Conservation (phyloP, 2,329 filamentous ascomycete genomes). For the Sarocladium strictum region DNA sequence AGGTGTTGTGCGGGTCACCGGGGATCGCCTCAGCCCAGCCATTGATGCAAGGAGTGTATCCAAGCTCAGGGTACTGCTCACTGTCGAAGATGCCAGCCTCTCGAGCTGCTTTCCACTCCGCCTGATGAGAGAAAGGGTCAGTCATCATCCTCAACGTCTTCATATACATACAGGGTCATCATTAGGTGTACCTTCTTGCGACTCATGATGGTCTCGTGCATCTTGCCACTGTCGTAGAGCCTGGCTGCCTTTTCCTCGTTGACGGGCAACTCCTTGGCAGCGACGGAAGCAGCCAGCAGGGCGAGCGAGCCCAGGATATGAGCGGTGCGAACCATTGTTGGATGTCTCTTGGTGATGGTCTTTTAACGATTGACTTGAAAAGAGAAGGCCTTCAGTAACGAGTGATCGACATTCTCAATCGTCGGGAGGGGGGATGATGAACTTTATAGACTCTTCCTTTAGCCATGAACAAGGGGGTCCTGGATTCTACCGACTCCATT, state of each 20-base stretch:
- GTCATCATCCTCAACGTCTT: background rate
- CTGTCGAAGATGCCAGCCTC: conserved; percentile 17
- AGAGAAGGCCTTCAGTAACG: background rate
- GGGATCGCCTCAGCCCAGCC: conserved; percentile 17
- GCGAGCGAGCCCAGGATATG: background rate
- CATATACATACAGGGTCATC: background rate
- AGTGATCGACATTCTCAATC: background rate
- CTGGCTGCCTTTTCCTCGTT: conserved; percentile 12
- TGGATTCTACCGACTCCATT: background rate
- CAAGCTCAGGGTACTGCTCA: conserved; percentile 16
- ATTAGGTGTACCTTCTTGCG: conserved; percentile 12
- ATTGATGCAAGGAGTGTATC: conserved; percentile 18
- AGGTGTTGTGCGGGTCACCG: conserved; percentile 16
- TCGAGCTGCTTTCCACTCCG: conserved; percentile 14
- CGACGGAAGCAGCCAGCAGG: background rate
- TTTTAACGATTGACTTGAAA: background rate
- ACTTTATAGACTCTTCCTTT: background rate
- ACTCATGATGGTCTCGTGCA: conserved; percentile 15
- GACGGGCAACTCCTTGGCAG: conserved; percentile 14
- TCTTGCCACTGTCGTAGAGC: conserved; percentile 14
- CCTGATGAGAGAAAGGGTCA: background rate
- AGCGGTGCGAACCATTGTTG: conserved; percentile 2
- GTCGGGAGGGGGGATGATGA: no score
- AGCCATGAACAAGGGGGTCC: no score
- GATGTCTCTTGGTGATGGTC: background rate